Percentiles rank a stretch among this genome's conserved stretches.
Conservation (phyloP, 2,329 filamentous ascomycete genomes). For the Cyphellophora europaea region DNA sequence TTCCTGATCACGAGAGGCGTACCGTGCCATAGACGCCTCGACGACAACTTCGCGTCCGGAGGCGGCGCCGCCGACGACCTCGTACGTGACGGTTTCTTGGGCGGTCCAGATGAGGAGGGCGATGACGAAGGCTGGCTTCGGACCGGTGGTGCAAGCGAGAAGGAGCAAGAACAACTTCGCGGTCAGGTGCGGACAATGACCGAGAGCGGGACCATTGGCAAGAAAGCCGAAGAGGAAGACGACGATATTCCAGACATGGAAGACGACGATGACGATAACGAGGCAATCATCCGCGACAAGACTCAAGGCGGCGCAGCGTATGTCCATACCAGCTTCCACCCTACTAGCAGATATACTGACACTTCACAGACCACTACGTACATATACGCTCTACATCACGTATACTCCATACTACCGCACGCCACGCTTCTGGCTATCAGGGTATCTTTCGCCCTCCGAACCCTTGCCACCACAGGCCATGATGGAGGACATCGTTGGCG, state of each 20-base stretch:
- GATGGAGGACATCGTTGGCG: slow-evolving; percentile 95
- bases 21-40: slow-evolving; percentile 81
- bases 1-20: slow-evolving; percentile 92
- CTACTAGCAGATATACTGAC: slow-evolving; percentile 8
- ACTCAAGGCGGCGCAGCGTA: slow-evolving; percentile 46
- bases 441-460: slow-evolving; percentile 70
- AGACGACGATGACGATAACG: slow-evolving; percentile 85
- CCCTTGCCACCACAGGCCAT: slow-evolving; percentile 74
- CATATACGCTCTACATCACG: slow-evolving; percentile 98
- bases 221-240: slow-evolving; percentile 56
- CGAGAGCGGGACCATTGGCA: slow-evolving; percentile 77
- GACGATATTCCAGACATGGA: slow-evolving; percentile 97
- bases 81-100: slow-evolving; percentile 64
- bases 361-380: slow-evolving; percentile 60
- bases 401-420: slow-evolving; percentile 97
- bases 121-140: slow-evolving; percentile 75
- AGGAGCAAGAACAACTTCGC: slow-evolving; percentile 61
- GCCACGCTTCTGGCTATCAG: slow-evolving; percentile 87
- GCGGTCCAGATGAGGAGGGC: slow-evolving; percentile 38
- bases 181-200: slow-evolving; percentile 81
- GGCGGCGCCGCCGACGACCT: slow-evolving; percentile 79
- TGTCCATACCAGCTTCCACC: slow-evolving; percentile 21
- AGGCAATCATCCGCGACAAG: slow-evolving; percentile 84
- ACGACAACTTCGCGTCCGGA: slow-evolving; percentile 86
- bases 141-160: slow-evolving; percentile 61